Percentiles rank a stretch among this genome's conserved stretches.
Conservation (phyloP, 2,329 filamentous ascomycete genomes). For the Celoporthe dispersa region DNA sequence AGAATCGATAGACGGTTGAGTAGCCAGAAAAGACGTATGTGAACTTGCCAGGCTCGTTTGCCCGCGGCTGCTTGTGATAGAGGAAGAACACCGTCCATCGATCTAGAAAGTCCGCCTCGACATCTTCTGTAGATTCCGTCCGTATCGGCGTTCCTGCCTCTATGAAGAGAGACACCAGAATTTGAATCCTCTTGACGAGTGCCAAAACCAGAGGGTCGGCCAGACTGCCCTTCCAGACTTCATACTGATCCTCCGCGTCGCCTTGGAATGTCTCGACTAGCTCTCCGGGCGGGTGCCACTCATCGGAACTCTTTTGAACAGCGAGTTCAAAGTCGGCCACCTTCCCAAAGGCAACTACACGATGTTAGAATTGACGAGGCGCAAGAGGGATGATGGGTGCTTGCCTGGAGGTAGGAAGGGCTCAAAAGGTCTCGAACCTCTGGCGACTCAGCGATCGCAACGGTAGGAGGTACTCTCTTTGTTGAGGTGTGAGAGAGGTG, state of each 20-base stretch:
- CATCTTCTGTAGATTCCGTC: conserved; percentile 42
- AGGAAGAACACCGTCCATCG: conserved; percentile 94
- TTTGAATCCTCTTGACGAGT: conserved; percentile 79
- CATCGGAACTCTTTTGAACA: conserved; percentile 49
- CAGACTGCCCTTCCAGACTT: conserved; percentile 83
- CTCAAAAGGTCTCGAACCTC: conserved; percentile 70
- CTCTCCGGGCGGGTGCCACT: conserved; percentile 75
- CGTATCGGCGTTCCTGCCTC: conserved; percentile 84
- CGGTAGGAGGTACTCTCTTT: conserved; percentile 62
- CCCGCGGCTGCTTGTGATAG: conserved; percentile 65
- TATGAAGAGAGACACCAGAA: conserved; percentile 85
- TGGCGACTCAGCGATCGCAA: conserved; percentile 68
- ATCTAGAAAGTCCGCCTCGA: conserved; percentile 72
- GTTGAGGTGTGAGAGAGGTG: conserved; percentile 72
- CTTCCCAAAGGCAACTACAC: conserved; percentile 68
- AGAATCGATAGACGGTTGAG: conserved; percentile 88
- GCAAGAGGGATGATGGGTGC: conserved; percentile 28
- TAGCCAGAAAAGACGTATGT: conserved; percentile 88
- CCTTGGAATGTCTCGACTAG: conserved; percentile 67
- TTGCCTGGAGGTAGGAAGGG: conserved; percentile 70
- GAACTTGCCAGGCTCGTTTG: conserved; percentile 48
- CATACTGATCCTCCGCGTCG: conserved; percentile 65
- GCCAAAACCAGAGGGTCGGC: conserved; percentile 70
- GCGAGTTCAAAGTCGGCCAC: conserved; percentile 64
- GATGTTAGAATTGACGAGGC: conserved; percentile 27